Base-by-base conservation (phyloP, 1,284 basidiomycete species). In the Blastosporella zonata region DNA sequence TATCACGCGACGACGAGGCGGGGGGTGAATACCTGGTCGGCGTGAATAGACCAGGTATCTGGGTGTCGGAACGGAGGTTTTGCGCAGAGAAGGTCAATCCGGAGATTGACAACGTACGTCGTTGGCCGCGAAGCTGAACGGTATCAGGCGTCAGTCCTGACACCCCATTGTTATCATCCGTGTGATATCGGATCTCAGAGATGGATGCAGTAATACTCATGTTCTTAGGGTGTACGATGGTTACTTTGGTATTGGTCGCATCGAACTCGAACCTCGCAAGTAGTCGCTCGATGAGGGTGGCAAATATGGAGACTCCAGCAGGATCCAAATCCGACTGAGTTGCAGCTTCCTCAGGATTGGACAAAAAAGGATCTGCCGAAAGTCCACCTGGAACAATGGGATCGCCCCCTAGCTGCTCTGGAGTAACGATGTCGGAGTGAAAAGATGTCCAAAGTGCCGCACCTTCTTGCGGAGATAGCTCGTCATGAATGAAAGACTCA, bases 401-500 rank as follows among this genome's bases (percentile, higher is more conserved):
- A 29, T 69, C 70, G n/a, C 70, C 62, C 10, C 66, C 61, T 12
- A 51, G 40, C 44, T 56, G 54, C 27, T 58, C 54, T 1, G 67
- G 64, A 22, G 62, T 55, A 20, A 51, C 55, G 38, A 62, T 55
- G 41, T 78, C 73, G 41, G 72, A 63, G 56, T 78, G 75, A 37
- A 92, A 70, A 2, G 90, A 91, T 53, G 83, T 74, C 56, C 81
- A 79, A n/a, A 94, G 74, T 41, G 77, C 72, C 12, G 79, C 81
- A 60, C 84, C 89, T 61, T 95, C 90, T 52, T 74, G 72, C 6
- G 79, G 72, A 34, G 82, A 77, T 37, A 95, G 71, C 60, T 94
- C 90, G 55, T 90, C 79, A 50, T 93, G 87, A 23, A 95, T 72
- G 66, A 96, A 95, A 8, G 84, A 83, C 59, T 90, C 88, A 1